Evolutionary conservation across 2,329 filamentous ascomycete genomes (phyloP).

Genomic region (Fusarium sp.): DNA sequence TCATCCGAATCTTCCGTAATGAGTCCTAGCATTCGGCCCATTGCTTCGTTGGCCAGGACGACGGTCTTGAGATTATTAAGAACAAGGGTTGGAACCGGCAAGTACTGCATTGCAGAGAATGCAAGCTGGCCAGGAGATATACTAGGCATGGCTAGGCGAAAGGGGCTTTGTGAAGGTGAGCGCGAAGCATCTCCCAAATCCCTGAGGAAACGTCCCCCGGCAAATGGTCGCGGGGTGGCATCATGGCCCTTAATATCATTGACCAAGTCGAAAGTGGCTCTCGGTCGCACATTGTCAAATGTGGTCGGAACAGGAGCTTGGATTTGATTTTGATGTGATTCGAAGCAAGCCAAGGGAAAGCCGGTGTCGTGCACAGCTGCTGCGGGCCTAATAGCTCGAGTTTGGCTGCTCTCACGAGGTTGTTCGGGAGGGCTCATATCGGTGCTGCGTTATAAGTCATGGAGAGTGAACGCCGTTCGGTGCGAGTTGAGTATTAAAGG

Average conservation of each 20-base stretch:
- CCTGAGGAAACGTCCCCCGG: conserved; percentile 50
- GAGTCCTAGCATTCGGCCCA: conserved; percentile 75
- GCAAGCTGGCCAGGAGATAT: conserved; percentile 66
- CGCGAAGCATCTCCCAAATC: conserved; percentile 45
- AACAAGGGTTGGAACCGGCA: conserved; percentile 77
- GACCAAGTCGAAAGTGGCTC: conserved; percentile 28
- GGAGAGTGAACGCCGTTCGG: conserved; percentile 25
- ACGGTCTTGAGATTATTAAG: conserved; percentile 76
- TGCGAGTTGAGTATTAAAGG: conserved; percentile 6
- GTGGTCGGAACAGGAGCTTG: conserved; percentile 26
- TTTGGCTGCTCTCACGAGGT: conserved; percentile 45
- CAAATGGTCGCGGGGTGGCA: conserved; percentile 40
- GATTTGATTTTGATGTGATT: conserved; percentile 25
- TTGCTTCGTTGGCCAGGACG: conserved; percentile 78
- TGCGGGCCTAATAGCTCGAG: conserved; percentile 42
- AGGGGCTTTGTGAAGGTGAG: conserved; percentile 52
- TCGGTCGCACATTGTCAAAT: conserved; percentile 27
- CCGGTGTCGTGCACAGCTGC: conserved; percentile 38
- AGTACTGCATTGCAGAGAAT: conserved; percentile 76
- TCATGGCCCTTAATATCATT: conserved; percentile 34
- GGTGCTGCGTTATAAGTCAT: conserved; percentile 43
- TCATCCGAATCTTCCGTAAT: conserved; percentile 54
- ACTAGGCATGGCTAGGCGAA: conserved; percentile 57
- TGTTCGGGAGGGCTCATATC: conserved; percentile 49
- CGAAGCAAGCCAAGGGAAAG: conserved; percentile 28